Conservation (phyloP, 163 green algal species). For the Scenedesmus sp. region DNA sequence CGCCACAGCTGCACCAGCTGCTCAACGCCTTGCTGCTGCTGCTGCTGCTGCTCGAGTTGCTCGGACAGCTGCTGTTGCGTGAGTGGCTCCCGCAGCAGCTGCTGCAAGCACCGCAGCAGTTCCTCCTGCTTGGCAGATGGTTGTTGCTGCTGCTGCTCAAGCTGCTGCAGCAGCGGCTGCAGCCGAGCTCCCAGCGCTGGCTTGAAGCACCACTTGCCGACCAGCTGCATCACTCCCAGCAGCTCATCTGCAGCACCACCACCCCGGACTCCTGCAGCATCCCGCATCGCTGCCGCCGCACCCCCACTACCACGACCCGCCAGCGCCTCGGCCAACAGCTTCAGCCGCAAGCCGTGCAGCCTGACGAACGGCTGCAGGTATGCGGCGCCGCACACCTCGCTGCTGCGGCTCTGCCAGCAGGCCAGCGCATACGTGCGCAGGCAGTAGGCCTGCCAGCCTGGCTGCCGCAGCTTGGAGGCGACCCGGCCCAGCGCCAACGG, state of each 20-base stretch:
- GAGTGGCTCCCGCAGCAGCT: not conserved
- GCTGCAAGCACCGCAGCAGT: not conserved
- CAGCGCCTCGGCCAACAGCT: not conserved
- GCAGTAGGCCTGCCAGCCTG: not conserved
- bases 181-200: not conserved
- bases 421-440: slow-evolving; percentile 20
- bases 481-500: not conserved
- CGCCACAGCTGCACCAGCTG: not conserved
- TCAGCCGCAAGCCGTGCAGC: slow-evolving; percentile 39
- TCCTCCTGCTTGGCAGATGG: not conserved
- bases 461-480: not conserved
- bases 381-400: not conserved
- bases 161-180: not conserved
- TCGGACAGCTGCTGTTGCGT: not conserved
- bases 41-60: not conserved
- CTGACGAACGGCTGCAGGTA: slow-evolving; percentile 34
- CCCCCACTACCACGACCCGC: not conserved
- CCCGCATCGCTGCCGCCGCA: not conserved
- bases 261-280: not conserved
- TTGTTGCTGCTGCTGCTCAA: not conserved
- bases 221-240: not conserved
- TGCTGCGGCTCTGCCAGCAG: not conserved
- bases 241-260: not conserved
- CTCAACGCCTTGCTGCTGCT: not conserved
- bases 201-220: slow-evolving; percentile 8